Conservation (phyloP, 495 filamentous ascomycete genomes). For the Penicillium pulvis region DNA sequence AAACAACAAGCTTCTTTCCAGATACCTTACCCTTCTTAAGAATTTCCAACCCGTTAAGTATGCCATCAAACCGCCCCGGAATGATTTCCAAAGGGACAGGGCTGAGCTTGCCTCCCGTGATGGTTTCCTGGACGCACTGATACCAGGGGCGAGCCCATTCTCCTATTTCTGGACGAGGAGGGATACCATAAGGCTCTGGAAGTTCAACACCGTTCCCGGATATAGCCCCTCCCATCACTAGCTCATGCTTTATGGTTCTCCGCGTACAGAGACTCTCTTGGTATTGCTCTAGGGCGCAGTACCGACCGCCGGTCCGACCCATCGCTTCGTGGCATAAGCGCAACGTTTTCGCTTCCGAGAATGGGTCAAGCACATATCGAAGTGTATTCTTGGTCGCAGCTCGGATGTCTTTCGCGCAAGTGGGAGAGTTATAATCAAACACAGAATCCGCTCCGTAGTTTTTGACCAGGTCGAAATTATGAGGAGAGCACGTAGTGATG, state of each 20-base stretch:
- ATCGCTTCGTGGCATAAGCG: slow-evolving; percentile 43
- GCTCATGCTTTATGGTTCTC: slow-evolving; percentile 30
- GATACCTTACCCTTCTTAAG: slow-evolving; percentile 28
- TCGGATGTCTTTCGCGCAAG: slow-evolving; percentile 46
- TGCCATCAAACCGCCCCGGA: slow-evolving; percentile 28
- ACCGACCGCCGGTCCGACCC: slow-evolving; percentile 44
- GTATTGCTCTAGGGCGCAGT: slow-evolving; percentile 41
- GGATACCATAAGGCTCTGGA: slow-evolving; percentile 31
- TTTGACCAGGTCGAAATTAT: slow-evolving; percentile 56
- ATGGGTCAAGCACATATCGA: slow-evolving; percentile 42
- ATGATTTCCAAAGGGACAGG: slow-evolving; percentile 25
- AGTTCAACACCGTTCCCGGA: slow-evolving; percentile 31
- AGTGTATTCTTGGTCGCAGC: slow-evolving; percentile 38
- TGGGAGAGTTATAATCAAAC: slow-evolving; percentile 56
- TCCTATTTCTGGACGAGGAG: slow-evolving; percentile 25
- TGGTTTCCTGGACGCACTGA: slow-evolving; percentile 21
- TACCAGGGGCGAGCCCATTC: slow-evolving; percentile 25
- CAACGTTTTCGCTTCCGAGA: slow-evolving; percentile 37
- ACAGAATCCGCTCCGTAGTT: slow-evolving; percentile 51
- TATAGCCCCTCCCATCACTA: slow-evolving; percentile 33
- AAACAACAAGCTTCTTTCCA: slow-evolving; percentile 34
- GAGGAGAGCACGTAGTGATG: slow-evolving; percentile 57
- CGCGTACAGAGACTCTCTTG: slow-evolving; percentile 26
- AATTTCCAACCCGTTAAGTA: slow-evolving; percentile 29
- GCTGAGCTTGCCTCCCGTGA: slow-evolving; percentile 24